These are phyloP conservation scores for Neofusicoccum parvum DNA, from an alignment of 2,329 filamentous ascomycete genomes.

Conservation along the genomic window DNA sequence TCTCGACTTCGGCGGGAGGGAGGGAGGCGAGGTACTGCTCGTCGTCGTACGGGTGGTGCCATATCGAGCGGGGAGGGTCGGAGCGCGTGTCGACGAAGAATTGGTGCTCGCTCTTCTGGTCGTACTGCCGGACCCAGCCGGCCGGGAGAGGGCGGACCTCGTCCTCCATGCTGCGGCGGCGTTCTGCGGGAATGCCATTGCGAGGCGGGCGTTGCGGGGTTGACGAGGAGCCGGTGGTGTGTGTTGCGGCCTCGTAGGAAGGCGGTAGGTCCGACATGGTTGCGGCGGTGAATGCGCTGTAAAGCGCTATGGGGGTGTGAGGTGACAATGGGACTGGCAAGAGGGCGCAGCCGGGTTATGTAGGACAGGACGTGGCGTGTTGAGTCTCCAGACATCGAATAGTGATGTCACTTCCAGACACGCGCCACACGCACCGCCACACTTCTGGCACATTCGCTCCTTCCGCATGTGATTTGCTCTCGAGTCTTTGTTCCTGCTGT, in stretches of 20 bases:
- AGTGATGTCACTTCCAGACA: background rate
- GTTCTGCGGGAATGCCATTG: constrained; percentile 57
- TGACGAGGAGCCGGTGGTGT: constrained; percentile 25
- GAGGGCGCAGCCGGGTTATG: background rate
- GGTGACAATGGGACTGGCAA: background rate
- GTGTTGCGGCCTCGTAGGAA: constrained; percentile 36
- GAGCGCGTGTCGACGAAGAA: constrained; percentile 64
- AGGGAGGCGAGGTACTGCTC: constrained; percentile 55
- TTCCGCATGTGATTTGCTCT: too few relatives aligned
- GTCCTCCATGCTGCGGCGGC: constrained; percentile 64
- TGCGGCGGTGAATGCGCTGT: too few relatives aligned
- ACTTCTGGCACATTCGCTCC: background rate
- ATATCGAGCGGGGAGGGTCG: constrained; percentile 59
- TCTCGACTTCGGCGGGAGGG: constrained; percentile 51
- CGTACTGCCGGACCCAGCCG: constrained; percentile 62
- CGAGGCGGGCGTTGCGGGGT: constrained; percentile 35
- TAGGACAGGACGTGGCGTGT: background rate
- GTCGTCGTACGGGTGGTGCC: constrained; percentile 65
- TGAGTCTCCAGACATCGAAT: background rate
- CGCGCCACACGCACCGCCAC: constrained; percentile 7
- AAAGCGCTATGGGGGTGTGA: too few relatives aligned
- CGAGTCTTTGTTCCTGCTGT: too few relatives aligned
- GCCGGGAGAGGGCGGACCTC: constrained; percentile 56
- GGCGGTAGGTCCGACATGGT: constrained; percentile 28
- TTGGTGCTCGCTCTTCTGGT: constrained; percentile 57